These are phyloP conservation scores for Entomortierella beljakovae DNA, from an alignment of 192 early-diverging fungal genomes.

Conservation along the genomic window DNA sequence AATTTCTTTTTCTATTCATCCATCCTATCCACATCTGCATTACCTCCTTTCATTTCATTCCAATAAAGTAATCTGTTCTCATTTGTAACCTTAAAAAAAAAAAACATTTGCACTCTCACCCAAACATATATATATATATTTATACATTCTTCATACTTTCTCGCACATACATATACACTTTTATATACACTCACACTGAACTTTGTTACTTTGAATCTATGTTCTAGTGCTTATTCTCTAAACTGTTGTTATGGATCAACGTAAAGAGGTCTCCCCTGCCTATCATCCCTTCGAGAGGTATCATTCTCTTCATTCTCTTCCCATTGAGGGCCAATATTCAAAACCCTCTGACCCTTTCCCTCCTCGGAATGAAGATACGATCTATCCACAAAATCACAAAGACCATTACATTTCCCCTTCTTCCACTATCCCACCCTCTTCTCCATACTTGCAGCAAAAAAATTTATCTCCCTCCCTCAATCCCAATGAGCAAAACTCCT, in stretches of 20 bases:
- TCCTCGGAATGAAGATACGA: too few species aligned
- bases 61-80: too few species aligned
- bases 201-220: neutral
- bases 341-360: too few species aligned
- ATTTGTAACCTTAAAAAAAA: too few species aligned
- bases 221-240: too few species aligned
- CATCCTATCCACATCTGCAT: too few species aligned
- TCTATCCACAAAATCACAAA: neutral
- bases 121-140: too few species aligned
- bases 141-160: too few species aligned
- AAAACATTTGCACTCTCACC: too few species aligned
- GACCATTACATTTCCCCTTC: neutral
- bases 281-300: neutral
- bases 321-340: neutral
- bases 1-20: neutral
- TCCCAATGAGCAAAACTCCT: neutral
- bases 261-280: neutral
- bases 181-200: too few species aligned
- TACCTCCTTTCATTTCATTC: too few species aligned
- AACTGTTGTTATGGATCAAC: slow-evolving; percentile 11
- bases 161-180: too few species aligned
- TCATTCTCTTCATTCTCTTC: neutral
- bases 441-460: neutral
- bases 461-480: neutral
- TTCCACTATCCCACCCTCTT: neutral